Conservation (phyloP, 495 filamentous ascomycete genomes). For the Tuber calosporum region DNA sequence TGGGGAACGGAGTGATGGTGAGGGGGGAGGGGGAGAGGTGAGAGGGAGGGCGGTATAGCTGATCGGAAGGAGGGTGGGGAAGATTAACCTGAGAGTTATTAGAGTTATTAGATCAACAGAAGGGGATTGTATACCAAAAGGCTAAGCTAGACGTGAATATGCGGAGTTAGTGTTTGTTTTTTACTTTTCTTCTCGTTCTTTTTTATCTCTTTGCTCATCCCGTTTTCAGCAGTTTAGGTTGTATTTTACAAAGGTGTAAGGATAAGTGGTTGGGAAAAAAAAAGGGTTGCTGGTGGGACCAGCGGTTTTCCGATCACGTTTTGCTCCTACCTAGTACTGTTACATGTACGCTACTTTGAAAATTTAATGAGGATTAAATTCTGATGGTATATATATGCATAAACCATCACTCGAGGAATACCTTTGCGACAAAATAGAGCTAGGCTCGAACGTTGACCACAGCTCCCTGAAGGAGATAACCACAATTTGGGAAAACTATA, state of each 20-base stretch:
- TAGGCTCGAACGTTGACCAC: background rate
- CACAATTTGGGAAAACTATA: too few species aligned
- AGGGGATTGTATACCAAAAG: background rate
- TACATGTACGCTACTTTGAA: background rate
- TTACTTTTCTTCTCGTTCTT: background rate
- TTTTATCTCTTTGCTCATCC: background rate
- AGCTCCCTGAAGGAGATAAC: background rate
- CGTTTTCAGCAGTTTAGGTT: background rate
- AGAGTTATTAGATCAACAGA: background rate
- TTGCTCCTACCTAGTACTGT: too few species aligned
- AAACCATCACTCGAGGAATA: background rate
- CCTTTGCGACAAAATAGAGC: background rate
- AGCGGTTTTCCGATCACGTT: too few species aligned
- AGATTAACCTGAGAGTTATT: background rate
- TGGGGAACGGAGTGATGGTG: background rate
- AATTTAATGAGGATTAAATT: background rate
- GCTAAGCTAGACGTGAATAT: too few species aligned
- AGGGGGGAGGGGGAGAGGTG: background rate
- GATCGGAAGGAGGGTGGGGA: background rate
- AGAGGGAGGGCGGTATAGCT: background rate
- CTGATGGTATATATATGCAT: background rate
- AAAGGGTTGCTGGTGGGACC: too few species aligned
- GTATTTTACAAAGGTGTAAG: too few species aligned
- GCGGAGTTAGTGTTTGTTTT: background rate
- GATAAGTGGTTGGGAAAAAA: too few species aligned